phyloP scores from a whole-genome alignment of 2,329 filamentous ascomycete species.

The Chaetomium sp. region DNA sequence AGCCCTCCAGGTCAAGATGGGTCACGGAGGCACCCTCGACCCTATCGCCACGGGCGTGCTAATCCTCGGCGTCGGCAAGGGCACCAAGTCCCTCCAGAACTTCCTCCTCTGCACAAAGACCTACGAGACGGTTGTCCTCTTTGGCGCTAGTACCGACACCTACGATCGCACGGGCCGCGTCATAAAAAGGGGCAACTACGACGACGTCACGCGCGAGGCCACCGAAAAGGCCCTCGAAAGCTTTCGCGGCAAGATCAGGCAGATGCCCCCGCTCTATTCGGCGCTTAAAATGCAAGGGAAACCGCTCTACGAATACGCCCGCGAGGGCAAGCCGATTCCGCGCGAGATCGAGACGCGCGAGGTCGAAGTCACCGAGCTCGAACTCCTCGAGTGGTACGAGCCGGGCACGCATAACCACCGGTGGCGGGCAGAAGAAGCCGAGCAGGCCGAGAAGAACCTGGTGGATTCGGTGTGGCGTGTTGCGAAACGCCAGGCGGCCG shows the following conservation, averaged over 20 bases:
- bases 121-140: conserved; percentile 87
- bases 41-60: conserved; percentile 92
- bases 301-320: conserved; percentile 92
- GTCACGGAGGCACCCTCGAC: conserved; percentile 93
- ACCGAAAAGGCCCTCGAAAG: conserved; percentile 74
- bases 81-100: conserved; percentile 77
- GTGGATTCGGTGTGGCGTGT: conserved; percentile 71
- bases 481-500: conserved; percentile 56
- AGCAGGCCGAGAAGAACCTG: conserved; percentile 71
- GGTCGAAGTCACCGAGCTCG: conserved; percentile 75
- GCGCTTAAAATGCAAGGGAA: conserved; percentile 93
- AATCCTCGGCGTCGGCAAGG: conserved; percentile 82
- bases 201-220: conserved; percentile 75
- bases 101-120: conserved; percentile 91
- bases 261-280: conserved; percentile 90
- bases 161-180: conserved; percentile 89
- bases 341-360: conserved; percentile 79
- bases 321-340: conserved; percentile 84
- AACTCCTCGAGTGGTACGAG: conserved; percentile 82
- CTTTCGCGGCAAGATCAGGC: conserved; percentile 82
- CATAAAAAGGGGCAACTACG: conserved; percentile 71
- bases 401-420: conserved; percentile 76
- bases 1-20: conserved; percentile 80
- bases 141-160: conserved; percentile 88
- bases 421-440: conserved; percentile 80